Percentiles rank a stretch among this genome's conserved stretches.
phyloP scores from a whole-genome alignment of 352 stramenopile genomes.

The Aphanomyces euteiches region DNA sequence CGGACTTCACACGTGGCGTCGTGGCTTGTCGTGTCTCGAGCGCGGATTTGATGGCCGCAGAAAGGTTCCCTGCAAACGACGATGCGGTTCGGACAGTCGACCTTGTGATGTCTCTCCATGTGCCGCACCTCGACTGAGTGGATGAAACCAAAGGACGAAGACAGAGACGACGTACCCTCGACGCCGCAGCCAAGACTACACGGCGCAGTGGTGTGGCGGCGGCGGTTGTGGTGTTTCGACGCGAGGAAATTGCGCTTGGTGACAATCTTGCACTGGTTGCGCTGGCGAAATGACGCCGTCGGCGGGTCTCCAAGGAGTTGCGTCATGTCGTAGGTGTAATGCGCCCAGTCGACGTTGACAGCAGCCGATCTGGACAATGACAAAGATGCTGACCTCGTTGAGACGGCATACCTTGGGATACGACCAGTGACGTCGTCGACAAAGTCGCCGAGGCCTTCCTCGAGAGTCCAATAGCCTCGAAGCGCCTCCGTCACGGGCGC shows the following conservation, averaged over 20 bases:
- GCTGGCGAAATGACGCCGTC: constrained; percentile 59
- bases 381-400: constrained; percentile 18
- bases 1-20: neutral
- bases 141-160: too few species aligned
- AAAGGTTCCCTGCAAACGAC: constrained; percentile 41
- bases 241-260: constrained; percentile 61
- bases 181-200: constrained; percentile 36
- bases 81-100: constrained; percentile 48
- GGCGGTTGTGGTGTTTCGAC: constrained; percentile 48
- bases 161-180: neutral
- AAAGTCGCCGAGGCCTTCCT: constrained; percentile 63
- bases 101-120: constrained; percentile 53
- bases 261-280: constrained; percentile 65
- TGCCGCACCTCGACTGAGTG: constrained; percentile 34
- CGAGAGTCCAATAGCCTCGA: constrained; percentile 68
- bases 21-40: neutral
- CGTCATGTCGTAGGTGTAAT: constrained; percentile 46
- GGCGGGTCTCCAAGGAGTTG: constrained; percentile 50
- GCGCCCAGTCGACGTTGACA: constrained; percentile 45
- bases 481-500: constrained; percentile 41
- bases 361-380: constrained; percentile 45
- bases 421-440: constrained; percentile 63
- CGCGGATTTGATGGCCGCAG: constrained; percentile 5
- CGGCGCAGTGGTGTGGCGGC: constrained; percentile 40
- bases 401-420: neutral